Base-by-base conservation (phyloP, 495 filamentous ascomycete genomes). In the Cetradonia linearis region DNA sequence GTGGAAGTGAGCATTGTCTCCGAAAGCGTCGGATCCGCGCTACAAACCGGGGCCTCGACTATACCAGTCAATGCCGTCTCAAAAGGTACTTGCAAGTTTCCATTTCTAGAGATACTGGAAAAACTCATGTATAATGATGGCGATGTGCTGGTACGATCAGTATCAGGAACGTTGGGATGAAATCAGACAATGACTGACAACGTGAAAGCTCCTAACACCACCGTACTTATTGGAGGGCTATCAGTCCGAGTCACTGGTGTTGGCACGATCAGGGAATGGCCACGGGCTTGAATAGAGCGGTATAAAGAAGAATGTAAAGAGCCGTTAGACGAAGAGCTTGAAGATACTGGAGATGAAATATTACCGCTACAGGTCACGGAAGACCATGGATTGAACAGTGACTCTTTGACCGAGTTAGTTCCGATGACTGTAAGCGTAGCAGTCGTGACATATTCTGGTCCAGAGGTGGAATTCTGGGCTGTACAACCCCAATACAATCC, bases 401-500 rank as follows among this genome's bases (percentile, higher is more conserved):
- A 50, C 23, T 28, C 10, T 33, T 52, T 59, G 20, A 59, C 31
- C 18, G 31, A 34, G 9, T 38, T 13, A 16, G 27, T 20, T 11
- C 23, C 46, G 9, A 59, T 28, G 25, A 31, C 20, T 25, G 44
- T 20, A 34, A 59, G n/a, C 23, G 9, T 11, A 36, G 44, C 31
- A 18, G 31, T 49, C 2, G 18, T 49, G 23, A 23, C 3, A 25
- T 28, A 16, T 37, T n/a, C 4, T 11, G 6, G 14, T 10, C 34
- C 31, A 14, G 44, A 3, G 10, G 55, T 16, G 6, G 37, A 13
- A 59, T 31, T 23, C 16, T 23, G 16, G 13, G 52, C 33, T 7
- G 49, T 61, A 31, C 44, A 59, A 8, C 57, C 62, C 62, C 62
- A 64, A 28, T 64, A 61, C 2, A 52, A 60, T 14, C 31, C 44